These are phyloP conservation scores for Leccinum pachyderme DNA, from an alignment of 1,284 basidiomycete species.

Conservation along the genomic window DNA sequence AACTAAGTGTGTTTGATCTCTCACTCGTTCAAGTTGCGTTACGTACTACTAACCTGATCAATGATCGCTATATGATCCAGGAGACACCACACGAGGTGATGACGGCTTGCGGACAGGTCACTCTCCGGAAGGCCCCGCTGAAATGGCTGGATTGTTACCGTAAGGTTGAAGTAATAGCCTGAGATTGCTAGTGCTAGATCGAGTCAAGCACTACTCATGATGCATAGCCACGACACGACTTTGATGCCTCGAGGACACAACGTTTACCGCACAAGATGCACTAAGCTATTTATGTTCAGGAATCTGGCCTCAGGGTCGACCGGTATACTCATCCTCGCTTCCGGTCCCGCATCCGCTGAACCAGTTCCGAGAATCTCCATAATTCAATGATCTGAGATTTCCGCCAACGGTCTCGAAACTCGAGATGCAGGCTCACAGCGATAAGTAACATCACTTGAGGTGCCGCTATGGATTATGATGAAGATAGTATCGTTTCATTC, in stretches of 20 bases:
- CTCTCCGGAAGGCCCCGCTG: background rate
- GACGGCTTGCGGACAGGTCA: background rate
- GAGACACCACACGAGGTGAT: background rate
- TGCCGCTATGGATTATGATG: background rate
- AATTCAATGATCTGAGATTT: background rate
- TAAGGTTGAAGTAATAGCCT: background rate
- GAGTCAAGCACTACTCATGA: background rate
- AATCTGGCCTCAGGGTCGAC: background rate
- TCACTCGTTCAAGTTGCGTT: background rate
- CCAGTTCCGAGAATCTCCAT: background rate
- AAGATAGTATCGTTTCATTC: background rate
- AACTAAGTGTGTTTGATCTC: conserved; percentile 4
- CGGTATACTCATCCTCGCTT: conserved; percentile 1
- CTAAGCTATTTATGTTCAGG: background rate
- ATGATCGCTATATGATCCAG: too few species aligned
- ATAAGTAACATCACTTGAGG: background rate
- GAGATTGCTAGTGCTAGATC: too few species aligned
- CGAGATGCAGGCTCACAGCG: background rate
- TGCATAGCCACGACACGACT: conserved; percentile 17
- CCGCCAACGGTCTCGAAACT: background rate
- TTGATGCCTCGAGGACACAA: conserved; percentile 24
- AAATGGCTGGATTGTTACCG: background rate
- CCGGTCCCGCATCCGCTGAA: conserved; percentile 6
- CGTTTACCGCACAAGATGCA: conserved; percentile 13
- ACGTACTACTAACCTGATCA: too few species aligned